Conservation (phyloP, 139 green algal genomes). For the Desmodesmus armatus region DNA sequence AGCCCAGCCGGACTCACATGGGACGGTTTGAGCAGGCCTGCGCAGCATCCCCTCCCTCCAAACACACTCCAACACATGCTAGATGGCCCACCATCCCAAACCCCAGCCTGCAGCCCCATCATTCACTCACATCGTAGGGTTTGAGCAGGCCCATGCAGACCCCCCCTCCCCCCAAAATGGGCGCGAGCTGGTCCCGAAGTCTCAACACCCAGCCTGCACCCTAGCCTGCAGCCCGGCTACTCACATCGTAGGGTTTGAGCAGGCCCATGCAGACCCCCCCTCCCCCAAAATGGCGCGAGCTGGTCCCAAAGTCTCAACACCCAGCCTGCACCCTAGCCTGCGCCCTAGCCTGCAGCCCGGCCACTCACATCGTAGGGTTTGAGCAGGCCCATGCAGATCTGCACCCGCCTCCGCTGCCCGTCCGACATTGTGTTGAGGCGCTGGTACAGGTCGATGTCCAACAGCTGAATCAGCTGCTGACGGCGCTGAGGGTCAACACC, state of each 20-base stretch:
- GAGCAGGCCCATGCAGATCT: constrained; percentile 97
- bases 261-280: constrained; percentile 95
- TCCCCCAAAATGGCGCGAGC: too few relatives aligned
- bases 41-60: too few relatives aligned
- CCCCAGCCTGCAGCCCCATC: too few relatives aligned
- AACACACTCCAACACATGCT: too few relatives aligned
- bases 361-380: constrained; percentile 87
- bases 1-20: not conserved
- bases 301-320: not conserved
- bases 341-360: not conserved
- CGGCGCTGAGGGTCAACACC: constrained; percentile 82
- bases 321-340: not conserved
- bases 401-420: constrained; percentile 94
- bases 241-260: constrained; percentile 90
- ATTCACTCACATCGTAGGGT: constrained; percentile 86
- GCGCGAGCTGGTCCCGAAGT: too few relatives aligned
- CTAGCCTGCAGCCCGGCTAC: too few relatives aligned
- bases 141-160: constrained; percentile 94
- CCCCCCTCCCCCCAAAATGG: too few relatives aligned
- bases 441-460: constrained; percentile 97
- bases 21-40: too few relatives aligned
- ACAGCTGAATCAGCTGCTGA: constrained; percentile 81
- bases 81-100: not conserved
- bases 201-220: too few relatives aligned
- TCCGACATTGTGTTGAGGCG: constrained; percentile 95